phyloP scores from a whole-genome alignment of 371 early-diverging fungal species.

The Mucor velutinosus region DNA sequence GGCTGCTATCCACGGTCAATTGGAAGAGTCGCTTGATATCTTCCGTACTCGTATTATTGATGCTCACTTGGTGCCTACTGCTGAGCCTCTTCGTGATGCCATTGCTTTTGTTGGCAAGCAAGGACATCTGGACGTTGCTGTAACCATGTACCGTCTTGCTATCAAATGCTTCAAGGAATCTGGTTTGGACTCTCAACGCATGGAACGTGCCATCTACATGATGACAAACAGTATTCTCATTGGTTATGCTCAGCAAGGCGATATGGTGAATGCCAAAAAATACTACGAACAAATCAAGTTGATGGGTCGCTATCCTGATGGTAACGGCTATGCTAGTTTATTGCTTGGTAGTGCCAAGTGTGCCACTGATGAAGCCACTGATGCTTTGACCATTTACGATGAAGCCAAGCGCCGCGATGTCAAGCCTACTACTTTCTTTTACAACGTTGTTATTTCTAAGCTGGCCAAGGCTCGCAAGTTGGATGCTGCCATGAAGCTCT shows the following conservation, averaged over 20 bases:
- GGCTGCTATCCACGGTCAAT: conserved; percentile 26
- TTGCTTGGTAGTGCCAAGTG: conserved; percentile 52
- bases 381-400: conserved; percentile 59
- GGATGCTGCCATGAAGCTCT: conserved; percentile 57
- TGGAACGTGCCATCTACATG: conserved; percentile 41
- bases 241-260: conserved; percentile 58
- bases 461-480: conserved; percentile 67
- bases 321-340: conserved; percentile 53
- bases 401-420: conserved; percentile 64
- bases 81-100: conserved; percentile 47
- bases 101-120: conserved; percentile 50
- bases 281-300: conserved; percentile 58
- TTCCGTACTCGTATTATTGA: conserved; percentile 22
- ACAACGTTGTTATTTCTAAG: conserved; percentile 68
- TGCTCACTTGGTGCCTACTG: conserved; percentile 19
- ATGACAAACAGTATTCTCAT: conserved; percentile 59
- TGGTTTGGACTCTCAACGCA: conserved; percentile 15
- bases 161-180: conserved; percentile 30
- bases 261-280: conserved; percentile 57
- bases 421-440: conserved; percentile 65
- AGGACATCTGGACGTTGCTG: conserved; percentile 39
- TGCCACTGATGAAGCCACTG: conserved; percentile 57
- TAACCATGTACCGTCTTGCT: conserved; percentile 30
- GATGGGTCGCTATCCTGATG: conserved; percentile 48
- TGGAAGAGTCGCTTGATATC: conserved; percentile 23